These are phyloP conservation scores for Metarhizium anisopliae DNA, from an alignment of 2,329 filamentous ascomycete genomes.

Conservation along the genomic window DNA sequence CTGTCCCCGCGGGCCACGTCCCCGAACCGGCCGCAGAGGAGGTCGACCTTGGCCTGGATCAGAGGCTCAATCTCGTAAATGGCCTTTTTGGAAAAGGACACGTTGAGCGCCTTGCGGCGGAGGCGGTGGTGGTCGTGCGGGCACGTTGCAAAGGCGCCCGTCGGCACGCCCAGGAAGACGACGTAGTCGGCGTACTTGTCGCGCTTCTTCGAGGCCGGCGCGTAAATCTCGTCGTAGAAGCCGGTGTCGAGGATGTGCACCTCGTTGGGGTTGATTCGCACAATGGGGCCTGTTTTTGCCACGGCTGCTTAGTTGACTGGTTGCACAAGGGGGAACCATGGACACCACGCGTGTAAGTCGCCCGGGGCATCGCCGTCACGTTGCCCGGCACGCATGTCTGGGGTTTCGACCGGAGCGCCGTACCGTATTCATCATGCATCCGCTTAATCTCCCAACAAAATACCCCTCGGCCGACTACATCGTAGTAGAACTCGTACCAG, in stretches of 20 bases:
- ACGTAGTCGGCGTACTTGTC: conserved; percentile 2
- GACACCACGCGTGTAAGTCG: no score
- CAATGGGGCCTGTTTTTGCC: conserved; percentile 15
- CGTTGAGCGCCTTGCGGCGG: conserved; percentile 9
- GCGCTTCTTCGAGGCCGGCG: not conserved
- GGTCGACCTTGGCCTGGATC: not conserved
- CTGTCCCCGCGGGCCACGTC: not conserved
- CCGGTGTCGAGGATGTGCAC: conserved; percentile 19
- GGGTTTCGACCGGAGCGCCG: no score
- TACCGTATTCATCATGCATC: conserved; percentile 27
- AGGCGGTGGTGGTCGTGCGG: conserved; percentile 11
- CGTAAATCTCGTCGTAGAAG: conserved; percentile 13
- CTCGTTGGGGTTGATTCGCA: conserved; percentile 18
- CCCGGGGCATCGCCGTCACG: no score
- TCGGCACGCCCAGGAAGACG: not conserved
- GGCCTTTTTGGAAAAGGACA: conserved; percentile 13
- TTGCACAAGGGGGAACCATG: no score
- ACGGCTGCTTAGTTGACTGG: no score
- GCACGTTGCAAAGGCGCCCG: conserved; percentile 7
- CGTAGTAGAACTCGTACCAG: conserved; percentile 24
- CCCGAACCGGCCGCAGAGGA: not conserved
- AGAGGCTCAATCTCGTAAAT: conserved; percentile 1
- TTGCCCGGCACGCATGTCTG: no score
- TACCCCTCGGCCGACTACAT: conserved; percentile 17
- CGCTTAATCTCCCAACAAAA: conserved; percentile 19